These are phyloP conservation scores for Cyanidioschyzon merolae DNA, from an alignment of 23 red algal species.

Conservation along the genomic window DNA sequence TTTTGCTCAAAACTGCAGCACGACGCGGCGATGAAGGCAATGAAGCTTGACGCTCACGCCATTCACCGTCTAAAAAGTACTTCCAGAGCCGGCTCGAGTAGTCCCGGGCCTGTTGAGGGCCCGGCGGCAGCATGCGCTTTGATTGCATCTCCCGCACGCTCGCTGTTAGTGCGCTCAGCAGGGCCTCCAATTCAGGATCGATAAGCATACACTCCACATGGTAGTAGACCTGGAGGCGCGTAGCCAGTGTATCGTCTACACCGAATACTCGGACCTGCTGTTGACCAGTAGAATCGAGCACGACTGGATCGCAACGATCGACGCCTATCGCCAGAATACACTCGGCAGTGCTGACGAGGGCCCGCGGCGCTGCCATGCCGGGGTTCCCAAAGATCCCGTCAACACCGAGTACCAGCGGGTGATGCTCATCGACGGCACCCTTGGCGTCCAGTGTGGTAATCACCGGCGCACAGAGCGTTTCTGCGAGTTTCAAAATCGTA, in stretches of 20 bases:
- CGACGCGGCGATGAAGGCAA: not conserved
- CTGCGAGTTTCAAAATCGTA: not conserved
- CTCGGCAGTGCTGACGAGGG: constrained; percentile 4
- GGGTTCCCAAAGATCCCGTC: constrained; percentile 13
- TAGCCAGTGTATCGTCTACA: not conserved
- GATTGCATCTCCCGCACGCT: not conserved
- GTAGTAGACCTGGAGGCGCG: constrained; percentile 14
- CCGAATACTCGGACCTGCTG: not conserved
- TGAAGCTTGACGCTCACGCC: not conserved
- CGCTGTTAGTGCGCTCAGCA: not conserved
- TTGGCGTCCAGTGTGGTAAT: constrained; percentile 10
- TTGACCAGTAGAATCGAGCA: not conserved
- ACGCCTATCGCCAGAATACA: not conserved
- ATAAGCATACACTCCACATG: not conserved
- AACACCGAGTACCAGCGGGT: constrained; percentile 1
- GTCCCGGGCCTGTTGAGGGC: not conserved
- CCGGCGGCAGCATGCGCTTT: not conserved
- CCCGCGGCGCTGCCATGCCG: constrained; percentile 4
- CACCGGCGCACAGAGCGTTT: not conserved
- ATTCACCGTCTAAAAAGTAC: constrained; percentile 2
- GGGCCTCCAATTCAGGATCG: not conserved
- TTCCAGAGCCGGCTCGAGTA: constrained; percentile 4
- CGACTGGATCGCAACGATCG: constrained; percentile 12
- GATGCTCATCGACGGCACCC: constrained; percentile 7
- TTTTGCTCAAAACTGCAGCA: not conserved